Conservation (phyloP, 495 filamentous ascomycete genomes). For the Articulospora tetracladia region DNA sequence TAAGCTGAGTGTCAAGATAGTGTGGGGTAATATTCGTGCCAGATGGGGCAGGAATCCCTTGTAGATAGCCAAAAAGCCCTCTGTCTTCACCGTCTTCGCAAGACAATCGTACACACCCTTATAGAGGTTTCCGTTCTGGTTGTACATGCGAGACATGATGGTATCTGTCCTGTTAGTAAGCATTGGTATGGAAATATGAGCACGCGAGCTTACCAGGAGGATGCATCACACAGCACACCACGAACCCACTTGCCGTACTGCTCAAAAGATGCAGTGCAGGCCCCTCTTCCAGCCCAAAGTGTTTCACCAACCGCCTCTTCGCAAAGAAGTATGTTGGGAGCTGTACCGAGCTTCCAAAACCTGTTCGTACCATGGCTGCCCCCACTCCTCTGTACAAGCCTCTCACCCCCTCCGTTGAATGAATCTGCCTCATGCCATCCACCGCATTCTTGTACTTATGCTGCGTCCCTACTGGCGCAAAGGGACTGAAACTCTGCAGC, state of each 20-base stretch:
- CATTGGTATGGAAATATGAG: background rate
- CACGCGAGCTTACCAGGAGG: slow-evolving; percentile 65
- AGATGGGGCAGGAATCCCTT: slow-evolving; percentile 97
- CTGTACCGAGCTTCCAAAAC: slow-evolving; percentile 93
- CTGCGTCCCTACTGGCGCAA: slow-evolving; percentile 93
- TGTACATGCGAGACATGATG: slow-evolving; percentile 98
- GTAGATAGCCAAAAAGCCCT: slow-evolving; percentile 91
- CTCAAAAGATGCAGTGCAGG: slow-evolving; percentile 84
- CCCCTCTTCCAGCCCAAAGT: slow-evolving; percentile 87
- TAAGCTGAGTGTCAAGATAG: slow-evolving; percentile 84
- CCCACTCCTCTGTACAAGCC: slow-evolving; percentile 87
- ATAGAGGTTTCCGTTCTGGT: slow-evolving; percentile 97
- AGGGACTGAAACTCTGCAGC: slow-evolving; percentile 90
- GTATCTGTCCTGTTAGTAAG: slow-evolving; percentile 62
- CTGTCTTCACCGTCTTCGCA: slow-evolving; percentile 83
- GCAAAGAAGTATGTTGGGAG: slow-evolving; percentile 98
- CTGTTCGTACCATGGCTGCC: slow-evolving; percentile 95
- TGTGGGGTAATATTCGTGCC: slow-evolving; percentile 91
- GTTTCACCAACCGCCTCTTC: slow-evolving; percentile 75
- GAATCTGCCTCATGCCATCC: slow-evolving; percentile 80
- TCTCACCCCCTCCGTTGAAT: slow-evolving; percentile 65
- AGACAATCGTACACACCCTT: slow-evolving; percentile 88
- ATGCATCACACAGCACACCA: slow-evolving; percentile 98
- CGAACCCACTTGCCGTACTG: slow-evolving; percentile 88
- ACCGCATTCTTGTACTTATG: slow-evolving; percentile 84